Percentiles rank a stretch among this genome's conserved stretches.
Evolutionary conservation across 306 rosid genomes (phyloP).

Genomic region (Fagus crenata): DNA sequence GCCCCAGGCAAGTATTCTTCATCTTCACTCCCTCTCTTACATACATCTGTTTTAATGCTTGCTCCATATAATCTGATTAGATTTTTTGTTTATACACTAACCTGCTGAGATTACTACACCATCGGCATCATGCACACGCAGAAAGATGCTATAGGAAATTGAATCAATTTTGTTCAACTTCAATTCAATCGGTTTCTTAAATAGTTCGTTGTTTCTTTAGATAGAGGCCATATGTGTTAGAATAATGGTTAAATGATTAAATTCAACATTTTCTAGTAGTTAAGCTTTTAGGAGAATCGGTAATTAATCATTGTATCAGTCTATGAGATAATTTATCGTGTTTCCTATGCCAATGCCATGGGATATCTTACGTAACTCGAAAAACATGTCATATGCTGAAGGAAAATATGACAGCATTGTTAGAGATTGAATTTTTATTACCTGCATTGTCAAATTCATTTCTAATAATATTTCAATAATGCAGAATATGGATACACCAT

Average conservation of each 20-base stretch:
- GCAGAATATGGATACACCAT: conserved; percentile 96
- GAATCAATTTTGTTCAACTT: background rate
- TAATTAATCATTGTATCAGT: too few species aligned
- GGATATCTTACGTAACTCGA: background rate
- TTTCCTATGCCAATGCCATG: background rate
- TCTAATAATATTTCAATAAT: conserved; percentile 29
- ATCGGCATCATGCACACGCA: background rate
- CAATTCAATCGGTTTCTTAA: background rate
- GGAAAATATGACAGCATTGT: background rate
- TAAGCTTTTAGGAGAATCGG: too few species aligned
- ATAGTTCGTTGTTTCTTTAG: background rate
- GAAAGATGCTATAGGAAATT: background rate
- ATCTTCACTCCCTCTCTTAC: conserved; percentile 9
- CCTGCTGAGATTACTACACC: background rate
- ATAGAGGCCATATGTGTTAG: too few species aligned
- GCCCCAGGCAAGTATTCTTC: conserved; percentile 74
- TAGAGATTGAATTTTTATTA: conserved; percentile 8
- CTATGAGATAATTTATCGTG: too few species aligned
- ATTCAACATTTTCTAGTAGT: too few species aligned
- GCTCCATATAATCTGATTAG: background rate
- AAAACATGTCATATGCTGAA: too few species aligned
- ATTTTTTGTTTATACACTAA: background rate
- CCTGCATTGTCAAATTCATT: conserved; percentile 8
- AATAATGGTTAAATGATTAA: too few species aligned
- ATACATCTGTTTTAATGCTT: background rate